Base-by-base conservation (phyloP, 768 basidiomycete species). In the Piloderma croceum region DNA sequence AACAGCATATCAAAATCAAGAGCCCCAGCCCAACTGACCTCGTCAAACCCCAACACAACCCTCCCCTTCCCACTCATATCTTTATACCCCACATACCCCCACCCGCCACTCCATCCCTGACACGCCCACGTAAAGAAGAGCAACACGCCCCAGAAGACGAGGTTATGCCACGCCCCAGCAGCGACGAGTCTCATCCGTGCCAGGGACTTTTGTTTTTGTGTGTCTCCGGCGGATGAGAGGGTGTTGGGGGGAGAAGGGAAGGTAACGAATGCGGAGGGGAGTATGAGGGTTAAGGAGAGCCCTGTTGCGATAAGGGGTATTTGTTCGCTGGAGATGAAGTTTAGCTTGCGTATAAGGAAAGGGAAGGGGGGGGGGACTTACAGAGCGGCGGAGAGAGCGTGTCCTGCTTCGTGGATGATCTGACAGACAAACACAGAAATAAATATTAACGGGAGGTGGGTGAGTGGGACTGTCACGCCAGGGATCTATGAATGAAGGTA, bases 111-210 rank as follows among this genome's bases (percentile, higher is more conserved):
- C 12, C 17, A 31, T 15, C 29, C 29, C 17, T 31, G 29, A 31
- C 17, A 44, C 9, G 62, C 25, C 42, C 61, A 61, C n/a, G 67
- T 54, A 11, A 67, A 38, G 5, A 60, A 47, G 3, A 65, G 44
- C 13, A 84, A 61, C 6, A 77, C 21, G 34, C 69, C 54, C 65
- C 73, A 83, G 27, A 81, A 66, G 4, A 79, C 42, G 9, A 89
- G 54, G 52, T 91, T 93, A 59, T 91, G 85, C 47, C 80, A 84
- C 13, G 87, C 79, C 3, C 90, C 90, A 2, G 83, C 78, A 6
- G 83, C 69, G 23, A 80, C 68, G 35, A 92, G 67, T 12, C 82
- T 74, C n/a, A 80, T 58, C 17, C 74, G 74, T 4, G 70, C 65
- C 20, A 50, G 66, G 29, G 58, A n/a, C n/a, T n/a, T n/a, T n/a